Evolutionary conservation across 164 flowering plant species (phyloP), one percentile per base, ranked within the genome.

Genomic region (Cinnamomum micranthum): DNA sequence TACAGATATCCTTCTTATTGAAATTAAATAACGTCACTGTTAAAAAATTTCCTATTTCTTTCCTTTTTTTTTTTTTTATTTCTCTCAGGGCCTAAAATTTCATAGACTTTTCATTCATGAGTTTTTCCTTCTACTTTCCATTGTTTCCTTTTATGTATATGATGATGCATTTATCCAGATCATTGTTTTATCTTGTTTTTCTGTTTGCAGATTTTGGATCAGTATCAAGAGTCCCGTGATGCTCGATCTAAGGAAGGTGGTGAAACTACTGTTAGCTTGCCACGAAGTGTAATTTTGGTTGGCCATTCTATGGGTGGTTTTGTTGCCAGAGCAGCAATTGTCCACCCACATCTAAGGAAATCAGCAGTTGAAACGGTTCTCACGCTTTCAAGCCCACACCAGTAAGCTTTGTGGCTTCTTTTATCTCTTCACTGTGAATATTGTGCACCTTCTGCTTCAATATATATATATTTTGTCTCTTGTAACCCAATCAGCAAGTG

Each of bases 251-350:
- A 78, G 79, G 97, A 88, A 83, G 91, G 95, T 75, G 90, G 87
- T 81, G 89, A 90, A 33, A 69, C 69, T 58, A 81, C 88, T 82
- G 87, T 86, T 60, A 82, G 69, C 75, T 84, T 88, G 75, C 95
- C 98, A 11, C 88, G 74, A 80, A 96, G 93, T 87, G 98, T 96
- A 67, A 86, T 96, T 83, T 82, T 96, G 86, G 97, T 94, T 88
- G 99, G 99, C 67, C 99, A 96, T 77, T 96, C 99, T 71, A 92
- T 96, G 97, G 99, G 99, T 75, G 99, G 99, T 76, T 96, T 96
- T 89, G 97, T 96, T 80, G 98, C 99, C 58, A 90, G 99, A 83
- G 99, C 97, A 69, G 97, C 95, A 71, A 67, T 84, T 74, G 84
- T 92, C 71, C 98, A 94, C 79, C 97, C 98, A 69, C 81, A 79